Evolutionary conservation across 2,329 filamentous ascomycete genomes (phyloP).

Genomic region (Monilinia aucupariae): DNA sequence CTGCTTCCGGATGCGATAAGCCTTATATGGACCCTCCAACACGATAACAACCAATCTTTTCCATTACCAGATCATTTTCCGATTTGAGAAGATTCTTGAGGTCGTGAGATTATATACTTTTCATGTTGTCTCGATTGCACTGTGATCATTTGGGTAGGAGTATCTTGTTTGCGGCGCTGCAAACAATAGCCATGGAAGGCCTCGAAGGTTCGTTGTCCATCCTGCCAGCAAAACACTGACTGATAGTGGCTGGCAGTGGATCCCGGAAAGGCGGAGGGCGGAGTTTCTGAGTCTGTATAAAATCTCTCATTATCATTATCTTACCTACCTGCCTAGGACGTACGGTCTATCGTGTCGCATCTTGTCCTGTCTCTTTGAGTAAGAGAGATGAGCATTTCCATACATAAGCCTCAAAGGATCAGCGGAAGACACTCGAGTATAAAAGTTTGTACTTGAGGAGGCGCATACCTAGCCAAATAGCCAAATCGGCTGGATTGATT

Average conservation of each 20-base stretch:
- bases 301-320: neutral
- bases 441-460: too few relatives aligned
- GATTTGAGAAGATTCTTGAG: neutral
- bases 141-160: too few relatives aligned
- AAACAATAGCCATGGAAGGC: neutral
- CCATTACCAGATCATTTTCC: neutral
- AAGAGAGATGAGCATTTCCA: neutral
- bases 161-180: neutral
- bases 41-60: neutral
- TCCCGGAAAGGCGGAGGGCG: neutral
- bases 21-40: slow-evolving; percentile 7
- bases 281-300: neutral
- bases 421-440: neutral
- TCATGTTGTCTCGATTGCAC: neutral
- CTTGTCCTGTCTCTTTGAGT: neutral
- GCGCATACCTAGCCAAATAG: too few relatives aligned
- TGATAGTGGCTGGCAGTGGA: neutral
- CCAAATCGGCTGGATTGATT: too few relatives aligned
- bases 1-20: slow-evolving; percentile 14
- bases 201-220: slow-evolving; percentile 3
- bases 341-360: too few relatives aligned
- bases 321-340: neutral
- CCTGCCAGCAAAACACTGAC: neutral
- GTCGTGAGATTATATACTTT: neutral
- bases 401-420: neutral